These are phyloP conservation scores for Rhizopus delemar DNA, from an alignment of 371 early-diverging fungal genomes.

Conservation along the genomic window DNA sequence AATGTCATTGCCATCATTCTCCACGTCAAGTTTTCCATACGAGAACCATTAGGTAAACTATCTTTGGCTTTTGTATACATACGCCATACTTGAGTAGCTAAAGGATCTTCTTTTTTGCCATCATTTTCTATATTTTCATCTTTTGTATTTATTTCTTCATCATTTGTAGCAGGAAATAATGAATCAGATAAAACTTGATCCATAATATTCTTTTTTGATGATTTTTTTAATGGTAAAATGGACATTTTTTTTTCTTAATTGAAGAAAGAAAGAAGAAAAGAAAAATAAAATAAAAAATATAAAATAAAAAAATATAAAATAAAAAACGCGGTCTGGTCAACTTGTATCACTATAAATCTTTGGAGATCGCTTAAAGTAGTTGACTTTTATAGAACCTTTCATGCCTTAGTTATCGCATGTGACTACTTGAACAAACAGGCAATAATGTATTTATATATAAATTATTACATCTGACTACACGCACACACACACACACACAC, in stretches of 20 bases:
- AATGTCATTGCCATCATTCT: slow-evolving; percentile 70
- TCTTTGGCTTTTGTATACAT: slow-evolving; percentile 74
- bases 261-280: slow-evolving; percentile 2
- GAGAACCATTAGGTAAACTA: slow-evolving; percentile 60
- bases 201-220: slow-evolving; percentile 14
- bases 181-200: slow-evolving; percentile 30
- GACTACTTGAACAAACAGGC: slow-evolving; percentile 9
- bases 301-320: slow-evolving; percentile 8
- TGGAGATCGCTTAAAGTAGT: slow-evolving; percentile 8
- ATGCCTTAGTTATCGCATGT: slow-evolving; percentile 32
- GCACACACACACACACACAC: neutral
- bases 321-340: slow-evolving; percentile 2
- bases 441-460: neutral
- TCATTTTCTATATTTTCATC: slow-evolving; percentile 19
- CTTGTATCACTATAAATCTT: slow-evolving; percentile 19
- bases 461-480: neutral
- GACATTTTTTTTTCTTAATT: slow-evolving; percentile 6
- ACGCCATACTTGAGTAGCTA: slow-evolving; percentile 67
- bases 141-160: neutral
- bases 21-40: slow-evolving; percentile 74
- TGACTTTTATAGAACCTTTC: slow-evolving; percentile 22
- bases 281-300: neutral
- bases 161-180: slow-evolving; percentile 11
- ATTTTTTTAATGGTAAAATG: slow-evolving; percentile 18
- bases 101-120: slow-evolving; percentile 54